Percentiles rank a stretch among this genome's conserved stretches.
phyloP scores from a whole-genome alignment of 306 rosid species.

The Quercus bicolor region DNA sequence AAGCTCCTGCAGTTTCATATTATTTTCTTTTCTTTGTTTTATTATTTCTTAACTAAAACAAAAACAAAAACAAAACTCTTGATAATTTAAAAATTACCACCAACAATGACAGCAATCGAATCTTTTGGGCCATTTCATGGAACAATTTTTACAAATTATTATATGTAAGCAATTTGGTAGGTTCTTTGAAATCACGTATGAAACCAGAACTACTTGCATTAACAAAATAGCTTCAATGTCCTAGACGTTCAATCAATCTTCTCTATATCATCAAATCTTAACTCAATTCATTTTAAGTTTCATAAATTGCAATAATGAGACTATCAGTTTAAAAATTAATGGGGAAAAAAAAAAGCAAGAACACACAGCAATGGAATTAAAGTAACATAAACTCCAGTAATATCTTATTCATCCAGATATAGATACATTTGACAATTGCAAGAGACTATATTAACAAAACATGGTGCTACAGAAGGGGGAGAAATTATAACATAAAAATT shows the following conservation, averaged over 20 bases:
- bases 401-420: neutral
- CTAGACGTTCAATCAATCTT: neutral
- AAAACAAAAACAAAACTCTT: no score
- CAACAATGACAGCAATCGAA: no score
- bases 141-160: neutral
- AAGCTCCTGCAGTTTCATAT: no score
- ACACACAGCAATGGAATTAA: neutral
- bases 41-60: no score
- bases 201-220: no score
- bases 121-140: neutral
- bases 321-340: no score
- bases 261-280: neutral
- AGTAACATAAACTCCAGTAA: neutral
- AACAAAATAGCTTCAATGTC: no score
- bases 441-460: neutral
- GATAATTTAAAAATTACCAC: no score
- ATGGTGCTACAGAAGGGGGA: neutral
- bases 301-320: no score
- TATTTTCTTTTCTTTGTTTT: no score
- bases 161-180: neutral
- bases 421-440: neutral
- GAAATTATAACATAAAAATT: neutral
- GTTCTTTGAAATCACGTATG: neutral
- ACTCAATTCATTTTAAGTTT: neutral
- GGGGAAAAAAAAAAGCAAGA: neutral